Percentiles rank a stretch among this genome's conserved stretches.
Conservation (phyloP, 768 basidiomycete species). For the Clitopilus hobsonii region DNA sequence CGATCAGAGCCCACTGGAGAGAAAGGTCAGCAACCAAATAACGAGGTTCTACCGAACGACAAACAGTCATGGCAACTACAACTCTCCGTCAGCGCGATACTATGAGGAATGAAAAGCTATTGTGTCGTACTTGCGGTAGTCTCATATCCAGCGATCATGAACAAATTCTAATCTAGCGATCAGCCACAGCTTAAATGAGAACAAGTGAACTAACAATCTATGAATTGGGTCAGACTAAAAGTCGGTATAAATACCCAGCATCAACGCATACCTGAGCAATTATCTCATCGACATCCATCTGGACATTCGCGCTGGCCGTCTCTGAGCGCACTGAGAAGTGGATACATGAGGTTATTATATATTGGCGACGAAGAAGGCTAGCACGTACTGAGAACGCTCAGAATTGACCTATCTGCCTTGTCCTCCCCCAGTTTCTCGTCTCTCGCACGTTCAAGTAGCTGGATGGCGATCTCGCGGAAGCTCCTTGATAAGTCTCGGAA, state of each 20-base stretch:
- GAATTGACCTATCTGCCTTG: constrained; percentile 8
- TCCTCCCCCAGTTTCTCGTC: constrained; percentile 8
- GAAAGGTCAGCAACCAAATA: not conserved
- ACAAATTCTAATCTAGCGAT: constrained; percentile 24
- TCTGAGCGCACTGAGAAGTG: constrained; percentile 12
- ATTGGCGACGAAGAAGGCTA: no score
- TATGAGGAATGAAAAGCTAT: not conserved
- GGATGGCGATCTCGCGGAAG: constrained; percentile 9
- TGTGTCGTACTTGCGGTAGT: constrained; percentile 29
- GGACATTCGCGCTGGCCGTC: constrained; percentile 10
- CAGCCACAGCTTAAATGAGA: not conserved
- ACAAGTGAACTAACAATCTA: not conserved
- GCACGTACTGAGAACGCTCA: constrained; percentile 8
- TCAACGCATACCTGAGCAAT: constrained; percentile 20
- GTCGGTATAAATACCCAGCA: not conserved
- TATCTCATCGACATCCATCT: constrained; percentile 21
- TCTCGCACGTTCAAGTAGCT: constrained; percentile 8
- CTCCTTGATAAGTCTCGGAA: constrained; percentile 2
- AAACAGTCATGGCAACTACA: not conserved
- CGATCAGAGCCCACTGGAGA: constrained; percentile 31
- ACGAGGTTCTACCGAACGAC: not conserved
- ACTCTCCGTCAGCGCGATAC: not conserved
- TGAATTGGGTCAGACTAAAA: not conserved
- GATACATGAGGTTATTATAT: no score
- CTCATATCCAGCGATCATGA: constrained; percentile 35